Percentiles rank a stretch among this genome's conserved stretches.
Conservation (phyloP, 768 basidiomycete species). For the Roridomyces roridus region DNA sequence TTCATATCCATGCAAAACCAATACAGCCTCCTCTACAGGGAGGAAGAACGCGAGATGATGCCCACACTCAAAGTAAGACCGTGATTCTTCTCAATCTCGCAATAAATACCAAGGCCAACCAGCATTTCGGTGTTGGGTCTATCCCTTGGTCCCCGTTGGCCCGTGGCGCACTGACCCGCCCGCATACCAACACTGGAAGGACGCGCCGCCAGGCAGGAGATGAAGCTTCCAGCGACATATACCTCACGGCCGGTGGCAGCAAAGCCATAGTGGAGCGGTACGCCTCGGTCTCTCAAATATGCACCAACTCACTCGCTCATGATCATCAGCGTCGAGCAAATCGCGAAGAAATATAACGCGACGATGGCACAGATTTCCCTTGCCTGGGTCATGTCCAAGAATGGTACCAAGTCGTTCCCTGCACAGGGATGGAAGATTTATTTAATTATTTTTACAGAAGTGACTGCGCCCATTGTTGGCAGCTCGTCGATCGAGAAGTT, state of each 20-base stretch:
- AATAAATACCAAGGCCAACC: background rate
- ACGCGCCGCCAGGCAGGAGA: no score
- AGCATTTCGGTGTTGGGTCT: slow-evolving; percentile 50
- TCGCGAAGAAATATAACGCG: background rate
- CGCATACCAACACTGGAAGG: no score
- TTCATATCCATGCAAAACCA: slow-evolving; percentile 72
- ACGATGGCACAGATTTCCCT: slow-evolving; percentile 1
- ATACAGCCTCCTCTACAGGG: slow-evolving; percentile 60
- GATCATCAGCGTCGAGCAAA: no score
- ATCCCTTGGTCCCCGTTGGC: slow-evolving; percentile 52
- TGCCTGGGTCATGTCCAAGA: slow-evolving; percentile 6
- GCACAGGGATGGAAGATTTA: no score
- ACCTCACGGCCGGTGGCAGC: no score
- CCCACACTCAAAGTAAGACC: slow-evolving; percentile 41
- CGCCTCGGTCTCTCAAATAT: no score
- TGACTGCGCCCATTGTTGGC: slow-evolving; percentile 1
- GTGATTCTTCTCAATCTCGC: background rate
- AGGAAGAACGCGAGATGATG: slow-evolving; percentile 66
- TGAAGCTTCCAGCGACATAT: no score
- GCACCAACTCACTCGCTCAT: no score
- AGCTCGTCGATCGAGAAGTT: slow-evolving; percentile 1
- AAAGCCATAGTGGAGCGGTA: no score
- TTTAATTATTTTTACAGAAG: background rate
- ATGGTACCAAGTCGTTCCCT: background rate
- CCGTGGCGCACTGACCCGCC: background rate